Conservation (phyloP, 306 rosid species). For the Benincasa hispida region DNA sequence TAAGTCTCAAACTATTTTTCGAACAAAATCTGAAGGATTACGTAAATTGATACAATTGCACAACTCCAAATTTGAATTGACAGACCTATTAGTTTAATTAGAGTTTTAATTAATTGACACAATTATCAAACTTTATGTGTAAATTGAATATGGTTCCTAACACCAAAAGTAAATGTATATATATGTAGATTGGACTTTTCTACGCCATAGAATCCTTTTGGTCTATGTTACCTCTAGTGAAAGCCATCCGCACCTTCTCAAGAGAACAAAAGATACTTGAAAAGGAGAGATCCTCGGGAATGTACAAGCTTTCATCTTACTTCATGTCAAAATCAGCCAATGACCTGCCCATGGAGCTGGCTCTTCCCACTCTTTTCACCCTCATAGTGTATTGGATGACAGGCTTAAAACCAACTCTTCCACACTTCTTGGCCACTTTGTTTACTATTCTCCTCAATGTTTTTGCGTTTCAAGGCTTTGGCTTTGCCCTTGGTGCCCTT, state of each 20-base stretch:
- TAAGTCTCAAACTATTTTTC: too few species aligned
- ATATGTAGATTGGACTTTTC: slow-evolving; percentile 45
- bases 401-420: slow-evolving; percentile 17
- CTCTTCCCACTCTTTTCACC: slow-evolving; percentile 37
- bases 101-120: too few species aligned
- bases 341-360: slow-evolving; percentile 59
- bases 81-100: too few species aligned
- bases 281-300: slow-evolving; percentile 58
- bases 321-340: slow-evolving; percentile 33
- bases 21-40: too few species aligned
- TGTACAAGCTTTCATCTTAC: slow-evolving; percentile 59
- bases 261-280: slow-evolving; percentile 40
- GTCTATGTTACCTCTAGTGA: slow-evolving; percentile 30
- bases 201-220: slow-evolving; percentile 38
- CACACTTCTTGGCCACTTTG: slow-evolving; percentile 21
- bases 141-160: too few species aligned
- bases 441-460: slow-evolving; percentile 25
- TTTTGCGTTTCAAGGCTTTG: slow-evolving; percentile 48
- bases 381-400: slow-evolving; percentile 50
- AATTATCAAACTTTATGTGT: too few species aligned
- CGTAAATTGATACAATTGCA: too few species aligned
- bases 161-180: not conserved
- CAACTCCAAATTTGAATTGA: too few species aligned
- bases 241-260: slow-evolving; percentile 70
- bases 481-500: slow-evolving; percentile 52